Evolutionary conservation across 352 stramenopile genomes (phyloP).

Genomic region (Sclerospora graminicola): DNA sequence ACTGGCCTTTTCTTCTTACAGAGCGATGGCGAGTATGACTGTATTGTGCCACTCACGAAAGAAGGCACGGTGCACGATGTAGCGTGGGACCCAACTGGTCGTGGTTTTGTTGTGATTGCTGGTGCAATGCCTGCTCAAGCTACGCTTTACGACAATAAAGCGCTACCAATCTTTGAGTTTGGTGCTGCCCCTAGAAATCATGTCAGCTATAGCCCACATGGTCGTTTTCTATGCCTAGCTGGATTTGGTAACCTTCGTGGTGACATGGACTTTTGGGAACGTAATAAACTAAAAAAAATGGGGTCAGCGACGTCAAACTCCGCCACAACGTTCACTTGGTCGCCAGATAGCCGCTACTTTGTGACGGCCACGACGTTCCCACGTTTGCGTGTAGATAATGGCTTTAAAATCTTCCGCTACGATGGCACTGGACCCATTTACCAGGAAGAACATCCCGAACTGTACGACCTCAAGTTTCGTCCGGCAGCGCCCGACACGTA

Average conservation of each 20-base stretch:
- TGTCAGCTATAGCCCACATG: conserved; percentile 92
- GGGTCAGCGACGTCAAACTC: conserved; percentile 74
- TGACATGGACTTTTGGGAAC: conserved; percentile 93
- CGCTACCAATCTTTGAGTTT: conserved; percentile 93
- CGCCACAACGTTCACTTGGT: conserved; percentile 85
- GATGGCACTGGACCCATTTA: conserved; percentile 87
- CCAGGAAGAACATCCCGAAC: conserved; percentile 69
- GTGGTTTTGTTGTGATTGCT: conserved; percentile 91
- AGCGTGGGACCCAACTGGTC: conserved; percentile 88
- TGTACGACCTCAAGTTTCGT: conserved; percentile 85
- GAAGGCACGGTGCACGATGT: conserved; percentile 91
- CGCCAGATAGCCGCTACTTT: conserved; percentile 92
- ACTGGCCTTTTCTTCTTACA: conserved; percentile 94
- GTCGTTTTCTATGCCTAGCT: conserved; percentile 91
- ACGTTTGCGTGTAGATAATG: conserved; percentile 98
- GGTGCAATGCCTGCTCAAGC: conserved; percentile 91
- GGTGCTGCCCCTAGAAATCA: conserved; percentile 93
- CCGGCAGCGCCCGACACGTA: conserved; percentile 69
- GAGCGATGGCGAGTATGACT: conserved; percentile 86
- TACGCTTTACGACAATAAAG: conserved; percentile 95
- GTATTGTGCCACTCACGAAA: conserved; percentile 84
- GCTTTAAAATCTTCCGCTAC: conserved; percentile 94
- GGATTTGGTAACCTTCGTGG: conserved; percentile 97
- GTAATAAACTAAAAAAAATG: conserved; percentile 95
- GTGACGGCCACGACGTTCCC: conserved; percentile 93